phyloP scores from a whole-genome alignment of 1,139 yeast species.

The Hyphopichia buzzinii region DNA sequence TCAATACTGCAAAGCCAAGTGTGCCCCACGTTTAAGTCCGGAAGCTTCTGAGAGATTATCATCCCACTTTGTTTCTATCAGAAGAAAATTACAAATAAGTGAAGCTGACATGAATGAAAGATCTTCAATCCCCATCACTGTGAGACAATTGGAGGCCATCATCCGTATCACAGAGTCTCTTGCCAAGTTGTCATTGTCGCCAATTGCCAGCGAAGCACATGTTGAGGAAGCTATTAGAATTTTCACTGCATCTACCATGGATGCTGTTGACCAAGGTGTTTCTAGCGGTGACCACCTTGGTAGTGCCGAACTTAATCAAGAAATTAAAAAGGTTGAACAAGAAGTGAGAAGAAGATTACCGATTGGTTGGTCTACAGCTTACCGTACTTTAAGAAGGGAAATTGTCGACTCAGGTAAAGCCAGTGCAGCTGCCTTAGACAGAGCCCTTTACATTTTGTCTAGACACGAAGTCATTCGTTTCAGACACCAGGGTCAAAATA shows the following conservation, averaged over 20 bases:
- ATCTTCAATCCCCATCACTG: conserved; percentile 94
- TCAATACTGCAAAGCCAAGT: conserved; percentile 81
- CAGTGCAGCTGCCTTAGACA: conserved; percentile 73
- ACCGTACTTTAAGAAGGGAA: conserved; percentile 78
- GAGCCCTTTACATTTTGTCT: conserved; percentile 78
- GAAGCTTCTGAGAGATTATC: conserved; percentile 90
- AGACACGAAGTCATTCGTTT: conserved; percentile 83
- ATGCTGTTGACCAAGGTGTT: conserved; percentile 88
- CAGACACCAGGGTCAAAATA: conserved; percentile 84
- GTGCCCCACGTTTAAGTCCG: conserved; percentile 89
- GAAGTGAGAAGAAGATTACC: conserved; percentile 90
- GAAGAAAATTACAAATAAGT: conserved; percentile 77
- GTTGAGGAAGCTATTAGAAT: conserved; percentile 94
- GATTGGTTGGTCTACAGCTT: conserved; percentile 94
- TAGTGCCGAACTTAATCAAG: conserved; percentile 58
- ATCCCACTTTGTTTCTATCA: conserved; percentile 90
- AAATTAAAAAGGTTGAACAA: conserved; percentile 75
- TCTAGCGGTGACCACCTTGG: conserved; percentile 38
- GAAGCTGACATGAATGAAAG: conserved; percentile 85
- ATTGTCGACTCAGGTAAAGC: conserved; percentile 72
- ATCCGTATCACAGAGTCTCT: conserved; percentile 93
- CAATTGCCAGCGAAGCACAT: conserved; percentile 83
- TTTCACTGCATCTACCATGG: conserved; percentile 96
- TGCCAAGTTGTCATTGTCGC: conserved; percentile 81
- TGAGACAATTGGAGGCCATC: conserved; percentile 96